These are phyloP conservation scores for Clitopilus hobsonii DNA, from an alignment of 768 basidiomycete species.

Conservation along the genomic window DNA sequence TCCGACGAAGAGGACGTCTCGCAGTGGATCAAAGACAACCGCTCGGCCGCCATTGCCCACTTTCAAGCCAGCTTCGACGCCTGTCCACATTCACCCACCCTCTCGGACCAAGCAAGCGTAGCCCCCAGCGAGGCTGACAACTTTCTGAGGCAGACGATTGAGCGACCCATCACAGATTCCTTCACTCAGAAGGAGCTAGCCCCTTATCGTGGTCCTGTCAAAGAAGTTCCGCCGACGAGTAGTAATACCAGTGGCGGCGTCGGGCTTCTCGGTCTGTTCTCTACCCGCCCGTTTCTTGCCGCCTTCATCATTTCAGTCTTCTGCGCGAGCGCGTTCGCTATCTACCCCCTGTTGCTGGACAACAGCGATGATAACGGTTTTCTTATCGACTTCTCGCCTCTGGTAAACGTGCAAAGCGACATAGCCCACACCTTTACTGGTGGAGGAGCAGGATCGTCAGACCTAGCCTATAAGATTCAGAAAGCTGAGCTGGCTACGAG, in stretches of 20 bases:
- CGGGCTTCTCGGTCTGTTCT: background rate
- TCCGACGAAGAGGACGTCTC: no score
- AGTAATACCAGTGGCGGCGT: no score
- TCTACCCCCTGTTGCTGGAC: no score
- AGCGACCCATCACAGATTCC: background rate
- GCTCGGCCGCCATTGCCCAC: no score
- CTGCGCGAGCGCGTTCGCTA: no score
- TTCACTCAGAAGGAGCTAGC: no score
- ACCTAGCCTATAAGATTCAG: conserved; percentile 43
- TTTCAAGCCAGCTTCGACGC: background rate
- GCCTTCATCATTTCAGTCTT: background rate
- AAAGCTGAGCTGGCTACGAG: conserved; percentile 50
- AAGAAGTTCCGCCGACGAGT: no score
- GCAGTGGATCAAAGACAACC: no score
- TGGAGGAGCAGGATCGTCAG: conserved; percentile 35
- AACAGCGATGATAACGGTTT: no score
- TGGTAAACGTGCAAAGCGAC: conserved; percentile 35
- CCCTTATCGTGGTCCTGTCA: no score
- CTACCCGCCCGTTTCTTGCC: background rate
- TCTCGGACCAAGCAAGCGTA: background rate
- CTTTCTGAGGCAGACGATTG: background rate
- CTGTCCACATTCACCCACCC: background rate
- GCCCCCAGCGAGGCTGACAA: background rate
- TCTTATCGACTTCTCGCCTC: conserved; percentile 34
- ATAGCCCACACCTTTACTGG: conserved; percentile 41